Evolutionary conservation across 148 eudicot species (phyloP), one percentile per base, ranked within the genome.

Genomic region (Gaultheria prostrata): DNA sequence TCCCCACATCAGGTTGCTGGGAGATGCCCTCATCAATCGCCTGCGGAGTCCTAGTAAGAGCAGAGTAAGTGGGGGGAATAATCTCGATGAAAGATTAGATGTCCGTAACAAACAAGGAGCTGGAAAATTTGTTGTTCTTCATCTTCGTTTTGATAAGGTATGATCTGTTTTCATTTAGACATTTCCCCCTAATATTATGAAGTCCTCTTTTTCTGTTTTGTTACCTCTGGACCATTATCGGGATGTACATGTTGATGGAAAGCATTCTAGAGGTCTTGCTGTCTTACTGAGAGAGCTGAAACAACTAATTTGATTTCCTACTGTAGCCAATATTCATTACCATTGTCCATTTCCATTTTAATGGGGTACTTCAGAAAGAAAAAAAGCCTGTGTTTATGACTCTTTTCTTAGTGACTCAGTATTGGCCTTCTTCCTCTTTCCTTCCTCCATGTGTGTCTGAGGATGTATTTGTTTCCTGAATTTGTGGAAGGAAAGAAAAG

Each of bases 101-200:
- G 33, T 61, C 71, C 76, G 74, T 48, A 79, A 84, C 63, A 83
- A 86, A 82, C 87, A 87, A 81, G 90, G 92, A 85, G 78, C 85
- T 79, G 95, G 93, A 84, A 96, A 94, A 87, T 94, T 89, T 85
- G 94, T 89, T 77, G 99, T 93, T 80, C 83, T 96, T 82, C 99
- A 96, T 89, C 99, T 96, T 85, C 99, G 99, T 67, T 96, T 96
- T 90, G 99, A 96, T 70, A 94, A 96, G 88, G 98, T 96, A 89
- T 70, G 90, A 78, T 54, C 75, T 39, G 45, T 82, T 79, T n/a
- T 77, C 73, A 56, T 15, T 21, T 21, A 57, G 61, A 43, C 39
- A 2, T 26, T 78, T 43, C 53, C 54, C 14, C 6, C 32, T 30
- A 6, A 17, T 15, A 50, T 30, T 51, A 15, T 28, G 49, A 51